Conservation (phyloP, 2,329 filamentous ascomycete genomes). For the Metarhizium sp. region DNA sequence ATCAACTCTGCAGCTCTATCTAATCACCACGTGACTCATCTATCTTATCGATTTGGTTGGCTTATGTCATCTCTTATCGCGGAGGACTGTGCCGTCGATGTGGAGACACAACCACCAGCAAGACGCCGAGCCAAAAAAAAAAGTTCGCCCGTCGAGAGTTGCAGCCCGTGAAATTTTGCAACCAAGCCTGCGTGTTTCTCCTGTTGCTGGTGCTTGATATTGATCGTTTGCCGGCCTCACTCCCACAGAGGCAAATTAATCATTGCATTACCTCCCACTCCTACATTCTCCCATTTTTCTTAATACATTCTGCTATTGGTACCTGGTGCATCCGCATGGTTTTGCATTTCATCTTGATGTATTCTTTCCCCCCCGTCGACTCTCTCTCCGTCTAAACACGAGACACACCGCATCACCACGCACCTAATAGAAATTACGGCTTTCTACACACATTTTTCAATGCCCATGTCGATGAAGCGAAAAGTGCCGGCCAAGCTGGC, state of each 20-base stretch:
- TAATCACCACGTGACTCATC: background rate
- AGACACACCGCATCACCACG: background rate
- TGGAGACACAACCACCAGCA: constrained; percentile 8
- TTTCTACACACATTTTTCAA: constrained; percentile 5
- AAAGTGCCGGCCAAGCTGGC: constrained; percentile 50
- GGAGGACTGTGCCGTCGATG: background rate
- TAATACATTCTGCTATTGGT: background rate
- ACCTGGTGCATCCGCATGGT: background rate
- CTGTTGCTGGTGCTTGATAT: constrained; percentile 9
- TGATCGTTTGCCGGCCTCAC: background rate
- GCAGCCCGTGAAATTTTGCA: constrained; percentile 26
- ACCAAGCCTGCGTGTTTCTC: constrained; percentile 9
- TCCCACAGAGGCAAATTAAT: background rate
- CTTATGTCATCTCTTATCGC: constrained; percentile 1
- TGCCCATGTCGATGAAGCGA: constrained; percentile 49
- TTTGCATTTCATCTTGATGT: background rate
- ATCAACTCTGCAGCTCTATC: no score
- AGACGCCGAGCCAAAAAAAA: constrained; percentile 15
- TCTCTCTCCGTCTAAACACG: background rate
- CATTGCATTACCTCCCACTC: background rate
- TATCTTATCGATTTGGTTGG: background rate
- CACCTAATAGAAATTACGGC: background rate
- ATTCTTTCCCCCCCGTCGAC: background rate
- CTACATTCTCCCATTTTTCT: background rate
- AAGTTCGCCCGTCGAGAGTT: constrained; percentile 20